These are phyloP conservation scores for Breviolum minutum DNA, from an alignment of 73 alveolate species.

Conservation along the genomic window DNA sequence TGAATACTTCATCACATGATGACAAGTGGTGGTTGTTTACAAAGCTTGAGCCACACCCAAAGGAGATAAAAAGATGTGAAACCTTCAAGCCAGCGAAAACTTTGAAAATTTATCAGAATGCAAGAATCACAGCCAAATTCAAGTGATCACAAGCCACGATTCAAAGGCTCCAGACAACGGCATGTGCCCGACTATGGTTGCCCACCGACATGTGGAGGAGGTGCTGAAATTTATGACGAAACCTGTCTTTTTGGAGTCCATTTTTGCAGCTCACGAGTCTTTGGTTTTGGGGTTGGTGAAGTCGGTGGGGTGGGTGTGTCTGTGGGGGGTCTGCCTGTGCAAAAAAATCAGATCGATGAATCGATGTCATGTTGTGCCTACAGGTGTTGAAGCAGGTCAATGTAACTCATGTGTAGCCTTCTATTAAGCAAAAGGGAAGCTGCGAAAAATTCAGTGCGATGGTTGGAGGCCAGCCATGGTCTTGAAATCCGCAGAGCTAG, in stretches of 20 bases:
- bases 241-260: no score
- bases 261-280: no score
- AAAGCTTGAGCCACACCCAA: neutral
- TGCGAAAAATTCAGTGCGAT: neutral
- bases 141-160: no score
- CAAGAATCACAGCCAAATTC: no score
- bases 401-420: neutral
- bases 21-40: neutral
- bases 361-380: neutral
- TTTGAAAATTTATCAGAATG: neutral
- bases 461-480: neutral
- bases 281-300: no score
- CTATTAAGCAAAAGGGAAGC: constrained; percentile 28
- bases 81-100: neutral
- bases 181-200: constrained; percentile 24
- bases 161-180: constrained; percentile 13
- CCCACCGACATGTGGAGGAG: constrained; percentile 18
- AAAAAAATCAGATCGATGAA: no score
- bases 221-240: no score
- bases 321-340: no score
- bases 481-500: neutral
- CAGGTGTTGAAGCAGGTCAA: neutral
- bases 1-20: neutral
- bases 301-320: no score
- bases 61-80: neutral